phyloP scores from a whole-genome alignment of 2,329 filamentous ascomycete genomes.

The Pseudogymnoascus sp. region DNA sequence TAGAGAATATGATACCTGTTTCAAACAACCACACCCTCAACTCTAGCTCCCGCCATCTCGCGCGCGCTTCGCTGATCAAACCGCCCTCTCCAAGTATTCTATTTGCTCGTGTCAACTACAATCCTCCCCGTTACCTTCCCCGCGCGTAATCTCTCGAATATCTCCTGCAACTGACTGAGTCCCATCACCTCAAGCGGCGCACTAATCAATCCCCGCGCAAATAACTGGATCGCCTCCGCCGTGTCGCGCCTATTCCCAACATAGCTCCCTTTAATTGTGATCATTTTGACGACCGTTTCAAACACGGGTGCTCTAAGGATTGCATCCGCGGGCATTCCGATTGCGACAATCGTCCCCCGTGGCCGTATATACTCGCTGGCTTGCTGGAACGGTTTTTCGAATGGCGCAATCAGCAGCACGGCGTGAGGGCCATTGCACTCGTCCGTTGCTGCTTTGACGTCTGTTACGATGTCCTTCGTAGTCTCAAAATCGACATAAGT shows the following conservation, averaged over 20 bases:
- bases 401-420: constrained; percentile 76
- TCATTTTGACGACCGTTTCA: constrained; percentile 80
- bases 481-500: constrained; percentile 73
- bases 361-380: constrained; percentile 74
- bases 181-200: constrained; percentile 80
- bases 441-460: constrained; percentile 71
- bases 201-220: constrained; percentile 71
- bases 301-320: constrained; percentile 80
- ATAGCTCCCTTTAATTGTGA: constrained; percentile 86
- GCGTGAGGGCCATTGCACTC: constrained; percentile 82
- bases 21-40: background rate
- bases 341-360: constrained; percentile 75
- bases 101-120: constrained; percentile 66
- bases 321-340: constrained; percentile 76
- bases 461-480: constrained; percentile 68
- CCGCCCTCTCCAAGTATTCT: constrained; percentile 17
- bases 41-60: background rate
- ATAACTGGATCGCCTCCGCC: constrained; percentile 87
- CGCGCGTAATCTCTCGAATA: constrained; percentile 68
- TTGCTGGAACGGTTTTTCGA: constrained; percentile 92
- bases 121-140: constrained; percentile 70
- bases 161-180: constrained; percentile 66
- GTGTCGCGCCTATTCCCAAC: constrained; percentile 88
- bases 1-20: background rate
- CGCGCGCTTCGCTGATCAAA: background rate